Base-by-base conservation (phyloP, 805 yeast genomes). In the Aciculoconidium aculeatum region DNA sequence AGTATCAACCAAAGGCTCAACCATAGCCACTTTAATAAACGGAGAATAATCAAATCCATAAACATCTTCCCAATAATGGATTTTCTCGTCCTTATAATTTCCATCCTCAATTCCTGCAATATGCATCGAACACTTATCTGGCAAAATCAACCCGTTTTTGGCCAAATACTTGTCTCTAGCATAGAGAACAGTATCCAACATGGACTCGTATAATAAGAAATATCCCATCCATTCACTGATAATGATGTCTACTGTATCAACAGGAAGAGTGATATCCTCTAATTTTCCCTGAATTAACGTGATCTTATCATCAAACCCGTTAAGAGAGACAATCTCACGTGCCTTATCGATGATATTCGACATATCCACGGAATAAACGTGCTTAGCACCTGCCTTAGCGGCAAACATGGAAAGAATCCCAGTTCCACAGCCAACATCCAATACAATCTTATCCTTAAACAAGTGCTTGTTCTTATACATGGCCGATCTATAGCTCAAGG, bases 201-300 rank as follows among this genome's bases (percentile, higher is more conserved):
- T 92, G 37, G 95, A 84, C 69, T 92, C 99, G 55, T 90, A 92
- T 33, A 94, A 69, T 44, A 94, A 61, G 51, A 92, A 92, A 59
- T 92, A 92, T 11, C 99, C 99, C 99, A 92, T 92, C 99, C 99
- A 92, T 60, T 92, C 99, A 40, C 92, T 79, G 37, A 92, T 79
- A 43, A 92, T 92, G 45, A 92, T 90, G 55, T 92, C 99, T 32
- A 92, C 99, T 53, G 82, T 67, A 32, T 77, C 77, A 42, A 71
- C 88, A 21, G 97, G 97, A 44, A 92, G 66, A 24, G 58, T 70
- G 33, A 94, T 84, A 49, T 92, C 98, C 63, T 92, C 99, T 58
- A 92, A 70, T 52, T 92, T 92, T 27, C 98, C 98, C 58, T 82
- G 80, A 30, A 90, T 59, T 35, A 90, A 64, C 19, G 96, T 88